A percentile compares a stretch with the other conserved stretches of the same genome.
Conservation (phyloP, 306 rosid species). For the Malus sylvestris region DNA sequence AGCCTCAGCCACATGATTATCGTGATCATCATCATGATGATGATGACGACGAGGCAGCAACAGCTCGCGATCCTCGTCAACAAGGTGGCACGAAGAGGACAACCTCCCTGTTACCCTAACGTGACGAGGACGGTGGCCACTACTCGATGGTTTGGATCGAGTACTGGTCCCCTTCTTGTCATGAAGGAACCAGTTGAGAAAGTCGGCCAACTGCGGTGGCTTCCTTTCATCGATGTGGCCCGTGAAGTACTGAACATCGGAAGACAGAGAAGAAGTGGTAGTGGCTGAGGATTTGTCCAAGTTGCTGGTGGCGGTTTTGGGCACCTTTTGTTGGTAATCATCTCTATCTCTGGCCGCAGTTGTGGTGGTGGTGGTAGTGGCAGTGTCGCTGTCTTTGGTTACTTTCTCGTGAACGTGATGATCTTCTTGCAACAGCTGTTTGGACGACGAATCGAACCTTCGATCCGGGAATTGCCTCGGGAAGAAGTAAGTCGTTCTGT, state of each 20-base stretch:
- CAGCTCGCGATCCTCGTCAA: conserved; percentile 46
- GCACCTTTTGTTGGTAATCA: not conserved
- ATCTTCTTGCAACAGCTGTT: conserved; percentile 32
- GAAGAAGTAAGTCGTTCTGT: conserved; percentile 88
- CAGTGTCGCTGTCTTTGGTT: conserved; percentile 37
- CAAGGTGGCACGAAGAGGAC: conserved; percentile 1
- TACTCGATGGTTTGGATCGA: not conserved
- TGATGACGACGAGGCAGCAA: conserved; percentile 24
- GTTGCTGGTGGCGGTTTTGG: not conserved
- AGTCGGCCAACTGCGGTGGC: conserved; percentile 40
- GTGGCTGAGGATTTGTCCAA: not conserved
- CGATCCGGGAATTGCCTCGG: conserved; percentile 85
- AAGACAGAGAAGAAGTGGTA: not conserved
- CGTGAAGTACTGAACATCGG: not conserved
- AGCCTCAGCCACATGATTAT: not conserved
- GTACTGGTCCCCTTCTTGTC: conserved; percentile 37
- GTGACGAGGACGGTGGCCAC: not conserved
- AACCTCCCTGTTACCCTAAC: not conserved
- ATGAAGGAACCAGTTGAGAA: conserved; percentile 48
- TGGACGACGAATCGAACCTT: conserved; percentile 44
- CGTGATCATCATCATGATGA: not conserved
- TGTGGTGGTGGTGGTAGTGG: not conserved
- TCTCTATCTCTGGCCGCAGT: not conserved
- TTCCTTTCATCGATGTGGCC: not conserved
- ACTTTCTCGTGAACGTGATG: conserved; percentile 31